Evolutionary conservation across 1,139 yeast species (phyloP).

Genomic region (Candida freyschussii): DNA sequence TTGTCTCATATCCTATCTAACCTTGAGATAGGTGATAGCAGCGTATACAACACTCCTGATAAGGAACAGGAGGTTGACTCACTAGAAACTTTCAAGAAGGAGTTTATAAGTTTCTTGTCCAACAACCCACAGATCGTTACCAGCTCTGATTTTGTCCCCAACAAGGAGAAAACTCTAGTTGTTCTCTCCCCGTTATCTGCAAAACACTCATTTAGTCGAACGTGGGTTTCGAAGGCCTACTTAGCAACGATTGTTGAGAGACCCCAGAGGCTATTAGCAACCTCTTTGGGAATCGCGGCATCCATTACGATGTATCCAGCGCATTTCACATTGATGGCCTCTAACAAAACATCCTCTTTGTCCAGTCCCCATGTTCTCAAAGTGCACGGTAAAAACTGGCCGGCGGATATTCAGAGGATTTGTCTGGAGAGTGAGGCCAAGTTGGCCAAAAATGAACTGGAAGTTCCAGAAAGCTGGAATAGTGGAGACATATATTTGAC

Average conservation of each 20-base stretch:
- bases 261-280: conserved; percentile 75
- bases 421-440: conserved; percentile 58
- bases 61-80: conserved; percentile 3
- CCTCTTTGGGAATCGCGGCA: conserved; percentile 73
- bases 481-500: conserved; percentile 78
- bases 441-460: conserved; percentile 51
- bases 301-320: conserved; percentile 70
- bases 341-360: conserved; percentile 44
- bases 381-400: conserved; percentile 80
- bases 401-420: conserved; percentile 50
- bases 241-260: conserved; percentile 73
- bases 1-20: conserved; percentile 18
- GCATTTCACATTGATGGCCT: conserved; percentile 48
- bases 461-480: conserved; percentile 81
- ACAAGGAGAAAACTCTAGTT: conserved; percentile 26
- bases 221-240: conserved; percentile 71
- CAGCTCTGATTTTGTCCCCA: conserved; percentile 41
- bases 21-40: conserved; percentile 17
- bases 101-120: conserved; percentile 44
- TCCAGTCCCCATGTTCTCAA: conserved; percentile 56
- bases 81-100: conserved; percentile 36
- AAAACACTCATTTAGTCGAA: conserved; percentile 67
- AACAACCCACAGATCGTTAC: conserved; percentile 52
- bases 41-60: conserved; percentile 7
- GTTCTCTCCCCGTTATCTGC: conserved; percentile 56